These are phyloP conservation scores for Chytriomyces sp. DNA, from an alignment of 192 early-diverging fungal species.

Conservation along the genomic window DNA sequence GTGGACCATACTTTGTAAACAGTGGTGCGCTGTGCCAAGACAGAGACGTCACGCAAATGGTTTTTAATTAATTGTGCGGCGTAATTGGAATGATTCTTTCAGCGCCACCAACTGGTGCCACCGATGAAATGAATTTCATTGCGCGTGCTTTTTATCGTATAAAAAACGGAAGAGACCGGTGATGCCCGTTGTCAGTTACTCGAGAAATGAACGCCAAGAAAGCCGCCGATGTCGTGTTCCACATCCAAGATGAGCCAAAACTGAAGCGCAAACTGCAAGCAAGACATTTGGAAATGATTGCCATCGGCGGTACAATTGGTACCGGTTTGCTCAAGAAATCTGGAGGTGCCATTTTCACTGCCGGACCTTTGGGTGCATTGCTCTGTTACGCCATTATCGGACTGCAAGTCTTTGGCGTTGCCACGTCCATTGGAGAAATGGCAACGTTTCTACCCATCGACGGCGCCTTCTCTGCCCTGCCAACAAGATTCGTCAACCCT, in stretches of 20 bases:
- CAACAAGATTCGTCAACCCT: conserved; percentile 76
- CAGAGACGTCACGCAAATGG: too few relatives aligned
- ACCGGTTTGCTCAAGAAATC: conserved; percentile 87
- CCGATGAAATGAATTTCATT: background rate
- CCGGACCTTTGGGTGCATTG: conserved; percentile 75
- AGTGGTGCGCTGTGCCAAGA: too few relatives aligned
- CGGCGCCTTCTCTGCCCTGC: conserved; percentile 82
- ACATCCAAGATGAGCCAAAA: background rate
- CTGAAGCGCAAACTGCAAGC: conserved; percentile 52
- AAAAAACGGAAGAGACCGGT: background rate
- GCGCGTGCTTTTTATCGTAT: background rate
- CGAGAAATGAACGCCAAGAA: background rate
- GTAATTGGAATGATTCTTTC: background rate
- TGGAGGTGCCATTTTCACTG: conserved; percentile 29
- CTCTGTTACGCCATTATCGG: conserved; percentile 60
- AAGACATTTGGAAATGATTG: conserved; percentile 65
- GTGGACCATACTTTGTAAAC: too few relatives aligned
- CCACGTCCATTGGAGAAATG: conserved; percentile 84
- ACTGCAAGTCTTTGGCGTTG: conserved; percentile 38
- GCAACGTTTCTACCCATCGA: conserved; percentile 74
- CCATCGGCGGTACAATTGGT: conserved; percentile 74
- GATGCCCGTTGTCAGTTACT: background rate
- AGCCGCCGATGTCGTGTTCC: background rate
- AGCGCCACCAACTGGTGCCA: background rate
- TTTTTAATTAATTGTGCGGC: background rate